A percentile compares a stretch with the other conserved stretches of the same genome.
phyloP scores from a whole-genome alignment of 306 rosid genomes.

The Quercus aquifolioides region DNA sequence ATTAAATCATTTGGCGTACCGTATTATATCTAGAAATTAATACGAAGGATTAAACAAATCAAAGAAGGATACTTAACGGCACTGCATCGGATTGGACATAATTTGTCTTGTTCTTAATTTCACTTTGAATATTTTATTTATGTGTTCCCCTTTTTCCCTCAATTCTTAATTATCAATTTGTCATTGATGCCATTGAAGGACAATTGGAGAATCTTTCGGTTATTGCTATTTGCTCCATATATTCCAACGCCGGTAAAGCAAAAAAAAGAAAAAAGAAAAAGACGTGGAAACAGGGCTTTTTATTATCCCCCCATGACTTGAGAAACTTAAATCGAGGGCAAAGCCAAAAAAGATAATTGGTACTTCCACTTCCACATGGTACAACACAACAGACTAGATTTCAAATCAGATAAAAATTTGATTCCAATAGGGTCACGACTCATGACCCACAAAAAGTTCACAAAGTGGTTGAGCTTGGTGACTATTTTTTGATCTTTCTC shows the following conservation, averaged over 20 bases:
- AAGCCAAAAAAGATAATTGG: background rate
- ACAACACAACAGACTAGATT: conserved; percentile 4
- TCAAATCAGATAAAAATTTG: background rate
- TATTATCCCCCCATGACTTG: background rate
- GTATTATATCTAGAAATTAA: background rate
- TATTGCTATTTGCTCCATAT: background rate
- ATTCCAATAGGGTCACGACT: background rate
- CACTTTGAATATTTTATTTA: background rate
- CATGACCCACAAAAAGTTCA: conserved; percentile 26
- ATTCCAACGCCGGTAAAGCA: background rate
- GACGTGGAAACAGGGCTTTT: background rate
- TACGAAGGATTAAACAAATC: conserved; percentile 2
- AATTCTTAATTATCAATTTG: background rate
- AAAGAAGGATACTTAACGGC: conserved; percentile 33
- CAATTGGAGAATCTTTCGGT: conserved; percentile 17
- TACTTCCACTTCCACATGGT: background rate
- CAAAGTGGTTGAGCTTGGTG: conserved; percentile 28
- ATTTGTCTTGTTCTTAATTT: background rate
- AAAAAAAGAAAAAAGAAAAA: background rate
- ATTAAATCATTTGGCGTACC: background rate
- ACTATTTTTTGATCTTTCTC: conserved; percentile 9
- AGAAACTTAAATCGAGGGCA: background rate
- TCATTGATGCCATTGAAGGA: background rate
- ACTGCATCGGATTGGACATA: conserved; percentile 19
- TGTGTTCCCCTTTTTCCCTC: background rate